Evolutionary conservation across 139 green algal species (phyloP).

Genomic region (Diplosphaera chodatii): DNA sequence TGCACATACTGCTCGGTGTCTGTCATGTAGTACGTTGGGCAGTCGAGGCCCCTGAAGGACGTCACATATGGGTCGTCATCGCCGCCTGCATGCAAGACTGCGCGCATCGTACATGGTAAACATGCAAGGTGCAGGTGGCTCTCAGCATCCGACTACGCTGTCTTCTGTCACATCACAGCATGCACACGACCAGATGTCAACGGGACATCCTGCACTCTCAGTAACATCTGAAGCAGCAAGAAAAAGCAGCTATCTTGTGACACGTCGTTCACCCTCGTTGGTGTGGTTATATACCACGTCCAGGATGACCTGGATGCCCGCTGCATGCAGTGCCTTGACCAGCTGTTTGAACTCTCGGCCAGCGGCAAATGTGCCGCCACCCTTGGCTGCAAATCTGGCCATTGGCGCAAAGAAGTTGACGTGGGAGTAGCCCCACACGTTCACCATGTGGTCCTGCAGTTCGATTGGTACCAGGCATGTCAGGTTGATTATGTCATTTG

Average conservation of each 20-base stretch:
- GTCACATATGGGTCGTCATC: slow-evolving; percentile 75
- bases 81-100: slow-evolving; percentile 31
- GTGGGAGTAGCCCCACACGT: slow-evolving; percentile 92
- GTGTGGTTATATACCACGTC: slow-evolving; percentile 98
- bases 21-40: slow-evolving; percentile 74
- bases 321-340: slow-evolving; percentile 67
- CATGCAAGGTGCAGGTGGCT: too few relatives aligned
- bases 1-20: slow-evolving; percentile 51
- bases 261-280: slow-evolving; percentile 67
- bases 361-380: slow-evolving; percentile 47
- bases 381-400: slow-evolving; percentile 38
- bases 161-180: too few relatives aligned
- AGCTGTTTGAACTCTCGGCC: slow-evolving; percentile 86
- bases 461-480: too few relatives aligned
- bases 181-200: too few relatives aligned
- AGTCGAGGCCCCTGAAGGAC: slow-evolving; percentile 76
- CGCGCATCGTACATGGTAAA: too few relatives aligned
- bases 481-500: too few relatives aligned
- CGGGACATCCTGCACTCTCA: too few relatives aligned
- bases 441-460: slow-evolving; percentile 66
- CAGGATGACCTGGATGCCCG: slow-evolving; percentile 84
- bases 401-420: slow-evolving; percentile 85
- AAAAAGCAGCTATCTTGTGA: too few relatives aligned
- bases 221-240: too few relatives aligned
- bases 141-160: too few relatives aligned